Base-by-base conservation (phyloP, 345 rosid genomes). In the Citrus maxima region DNA sequence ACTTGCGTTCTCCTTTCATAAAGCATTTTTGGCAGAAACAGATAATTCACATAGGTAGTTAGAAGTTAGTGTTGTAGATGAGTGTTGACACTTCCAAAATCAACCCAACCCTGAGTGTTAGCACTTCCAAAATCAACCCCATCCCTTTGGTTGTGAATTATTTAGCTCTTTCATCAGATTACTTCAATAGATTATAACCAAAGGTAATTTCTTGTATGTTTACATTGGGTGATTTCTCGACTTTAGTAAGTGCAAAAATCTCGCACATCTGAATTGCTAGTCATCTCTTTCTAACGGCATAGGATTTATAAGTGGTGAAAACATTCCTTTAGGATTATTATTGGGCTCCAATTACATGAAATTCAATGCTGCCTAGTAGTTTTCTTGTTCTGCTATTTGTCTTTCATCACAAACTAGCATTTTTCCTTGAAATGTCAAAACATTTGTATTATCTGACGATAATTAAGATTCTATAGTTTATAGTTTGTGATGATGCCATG, bases 401-500 rank as follows among this genome's bases (percentile, higher is more conserved):
- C 40, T 35, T 40, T 37, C n/a, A n/a, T 19, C 27, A n/a, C 35
- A 32, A 46, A 22, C 37, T 73, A 70, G 51, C 58, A 67, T 67
- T 78, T 12, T 67, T n/a, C 30, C 25, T 55, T 18, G 40, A n/a
- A 49, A 35, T 72, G 38, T 12, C 8, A n/a, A 74, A 12, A 46
- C 51, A 46, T 54, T 54, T 18, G 8, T 5, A 54, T 16, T 54
- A 18, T 54, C 22, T 54, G 58, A 54, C 2, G 22, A 18, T 54
- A 54, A 6, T 54, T 19, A 19, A 54, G 58, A 54, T 54, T 54
- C 22, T 18, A 18, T 54, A 18, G 58, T 58, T 51, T 59, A 1
- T 49, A 24, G 56, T 70, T 81, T 79, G 13, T 73, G 62, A 73
- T 55, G 25, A 58, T 70, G 9, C 58, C 37, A 7, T 74, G 34